A percentile compares a stretch with the other conserved stretches of the same genome.
Conservation (phyloP, 2,329 filamentous ascomycete species). For the Talaromyces sp. region DNA sequence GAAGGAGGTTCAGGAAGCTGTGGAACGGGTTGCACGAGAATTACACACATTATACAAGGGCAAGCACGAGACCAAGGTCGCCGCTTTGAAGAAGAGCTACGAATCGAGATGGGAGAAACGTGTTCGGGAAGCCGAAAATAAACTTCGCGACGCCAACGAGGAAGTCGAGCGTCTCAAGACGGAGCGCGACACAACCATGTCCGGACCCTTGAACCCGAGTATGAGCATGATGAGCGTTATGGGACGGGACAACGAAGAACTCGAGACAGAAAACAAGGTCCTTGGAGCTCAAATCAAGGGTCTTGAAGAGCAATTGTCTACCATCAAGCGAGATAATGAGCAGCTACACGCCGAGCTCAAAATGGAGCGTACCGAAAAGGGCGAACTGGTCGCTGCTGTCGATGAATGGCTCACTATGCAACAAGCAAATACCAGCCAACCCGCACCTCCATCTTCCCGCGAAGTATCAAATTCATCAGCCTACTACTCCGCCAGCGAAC, state of each 20-base stretch:
- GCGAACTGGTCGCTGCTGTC: conserved; percentile 46
- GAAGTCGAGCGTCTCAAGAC: conserved; percentile 72
- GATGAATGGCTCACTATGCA: conserved; percentile 47
- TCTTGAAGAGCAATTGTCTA: conserved; percentile 67
- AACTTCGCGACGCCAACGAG: conserved; percentile 64
- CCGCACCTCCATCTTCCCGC: conserved; percentile 10
- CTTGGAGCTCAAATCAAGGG: conserved; percentile 72
- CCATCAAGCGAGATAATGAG: conserved; percentile 67
- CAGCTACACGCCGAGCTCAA: conserved; percentile 58
- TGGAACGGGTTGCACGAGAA: conserved; percentile 90
- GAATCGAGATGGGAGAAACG: conserved; percentile 88
- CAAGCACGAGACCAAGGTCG: conserved; percentile 95
- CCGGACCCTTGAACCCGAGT: conserved; percentile 51
- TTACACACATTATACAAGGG: conserved; percentile 91
- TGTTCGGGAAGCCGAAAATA: conserved; percentile 70
- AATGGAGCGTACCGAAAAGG: conserved; percentile 49
- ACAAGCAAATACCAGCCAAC: conserved; percentile 17
- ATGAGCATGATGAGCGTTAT: conserved; percentile 36
- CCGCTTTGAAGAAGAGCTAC: conserved; percentile 77
- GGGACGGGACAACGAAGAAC: conserved; percentile 53
- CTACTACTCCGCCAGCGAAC: conserved; percentile 12
- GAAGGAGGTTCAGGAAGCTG: conserved; percentile 74
- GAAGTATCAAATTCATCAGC: conserved; percentile 17
- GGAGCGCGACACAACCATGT: conserved; percentile 64
- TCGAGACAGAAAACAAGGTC: conserved; percentile 64